A percentile compares a stretch with the other conserved stretches of the same genome.
These are phyloP conservation scores for Limnanthes douglasii DNA, from an alignment of 345 rosid genomes.

Conservation along the genomic window DNA sequence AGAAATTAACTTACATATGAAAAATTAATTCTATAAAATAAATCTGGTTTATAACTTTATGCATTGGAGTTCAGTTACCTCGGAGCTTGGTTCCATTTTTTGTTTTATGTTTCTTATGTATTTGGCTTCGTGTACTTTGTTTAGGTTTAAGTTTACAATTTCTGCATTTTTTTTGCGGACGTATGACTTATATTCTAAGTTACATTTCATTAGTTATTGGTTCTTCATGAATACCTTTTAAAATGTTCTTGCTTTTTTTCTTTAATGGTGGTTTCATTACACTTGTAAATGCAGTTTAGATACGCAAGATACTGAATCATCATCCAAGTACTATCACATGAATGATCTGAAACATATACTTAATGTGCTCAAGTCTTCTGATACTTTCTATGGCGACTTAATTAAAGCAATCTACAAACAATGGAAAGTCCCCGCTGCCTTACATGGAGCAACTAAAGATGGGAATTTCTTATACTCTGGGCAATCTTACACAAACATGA, in stretches of 20 bases:
- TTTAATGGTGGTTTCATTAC: conserved; percentile 9
- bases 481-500: conserved; percentile 12
- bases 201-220: too few species aligned
- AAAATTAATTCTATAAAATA: too few species aligned
- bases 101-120: too few species aligned
- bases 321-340: conserved; percentile 42
- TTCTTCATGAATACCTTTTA: too few species aligned
- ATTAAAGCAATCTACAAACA: conserved; percentile 43
- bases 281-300: conserved; percentile 58
- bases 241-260: conserved; percentile 3
- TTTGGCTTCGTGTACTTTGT: too few species aligned
- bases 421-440: conserved; percentile 35
- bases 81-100: too few species aligned
- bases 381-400: conserved; percentile 30
- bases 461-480: conserved; percentile 19
- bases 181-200: too few species aligned
- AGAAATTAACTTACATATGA: too few species aligned
- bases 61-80: too few species aligned
- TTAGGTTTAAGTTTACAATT: too few species aligned
- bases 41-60: too few species aligned
- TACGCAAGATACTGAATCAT: conserved; percentile 26
- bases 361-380: conserved; percentile 53
- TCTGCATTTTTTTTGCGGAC: too few species aligned
- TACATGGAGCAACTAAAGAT: conserved; percentile 20
- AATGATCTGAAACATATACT: conserved; percentile 41